Evolutionary conservation across 2,329 filamentous ascomycete species (phyloP), one percentile per base, ranked within the genome.

Genomic region (Hymenoscyphus linearis): DNA sequence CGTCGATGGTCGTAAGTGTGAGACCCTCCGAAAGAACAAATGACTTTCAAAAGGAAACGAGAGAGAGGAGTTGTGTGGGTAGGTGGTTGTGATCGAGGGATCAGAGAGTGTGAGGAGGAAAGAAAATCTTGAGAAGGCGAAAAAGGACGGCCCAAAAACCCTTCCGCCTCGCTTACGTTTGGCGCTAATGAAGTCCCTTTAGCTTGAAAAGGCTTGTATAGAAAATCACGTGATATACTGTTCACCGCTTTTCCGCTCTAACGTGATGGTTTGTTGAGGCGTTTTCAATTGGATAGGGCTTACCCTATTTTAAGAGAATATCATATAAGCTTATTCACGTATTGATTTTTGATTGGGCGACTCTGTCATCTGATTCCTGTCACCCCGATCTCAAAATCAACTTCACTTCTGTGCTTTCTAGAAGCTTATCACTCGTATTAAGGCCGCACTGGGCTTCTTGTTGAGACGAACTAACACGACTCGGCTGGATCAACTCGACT

Each of bases 1-100:
- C 16, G 16, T 27, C n/a, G 22, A n/a, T 14, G 25, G 36, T 57
- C 10, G 35, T 50, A 40, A 26, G 31, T 56, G 54, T 59, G 14
- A 69, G 64, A 73, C 76, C 74, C 77, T 78, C 74, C 77, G 72
- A 73, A 72, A 75, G 72, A 68, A 65, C 63, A 60, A 66, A 68
- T 62, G 71, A 75, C 75, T 76, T 79, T 79, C 75, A 77, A 79
- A 75, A 75, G 75, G 75, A 76, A 72, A 69, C 66, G 59, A 66
- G 66, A 67, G 65, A 63, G 64, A 58, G 58, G 62, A 63, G 66
- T 62, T 44, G 57, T 54, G 26, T 60, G 60, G 27, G 59, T 63
- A 57, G 53, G 59, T 54, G 59, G 61, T 64, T 64, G 61, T 64
- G 59, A 61, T 52, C 55, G 53, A 57, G 64, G 60, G 62, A 61